A percentile compares a stretch with the other conserved stretches of the same genome.
These are phyloP conservation scores for Cyamopsis tetragonoloba DNA, from an alignment of 306 rosid genomes.

Conservation along the genomic window DNA sequence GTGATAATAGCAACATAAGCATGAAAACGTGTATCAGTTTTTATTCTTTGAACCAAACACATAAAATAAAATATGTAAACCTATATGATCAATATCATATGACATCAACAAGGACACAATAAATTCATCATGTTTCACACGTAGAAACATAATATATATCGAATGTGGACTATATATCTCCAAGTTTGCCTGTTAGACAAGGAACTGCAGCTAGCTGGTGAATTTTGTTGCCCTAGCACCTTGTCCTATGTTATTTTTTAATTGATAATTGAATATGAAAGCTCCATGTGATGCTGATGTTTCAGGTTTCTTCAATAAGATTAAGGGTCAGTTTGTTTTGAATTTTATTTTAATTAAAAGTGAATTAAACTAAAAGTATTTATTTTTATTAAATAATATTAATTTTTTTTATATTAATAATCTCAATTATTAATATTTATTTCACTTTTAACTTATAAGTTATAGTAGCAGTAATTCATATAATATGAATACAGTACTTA, in stretches of 20 bases:
- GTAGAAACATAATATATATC: not conserved
- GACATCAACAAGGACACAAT: not conserved
- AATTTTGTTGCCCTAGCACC: not conserved
- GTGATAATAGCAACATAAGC: too few species aligned
- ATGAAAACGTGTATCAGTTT: too few species aligned
- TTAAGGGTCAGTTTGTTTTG: too few species aligned
- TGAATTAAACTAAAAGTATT: too few species aligned
- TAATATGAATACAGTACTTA: too few species aligned
- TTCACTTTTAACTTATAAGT: too few species aligned
- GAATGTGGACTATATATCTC: not conserved
- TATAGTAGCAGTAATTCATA: too few species aligned
- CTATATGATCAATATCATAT: not conserved
- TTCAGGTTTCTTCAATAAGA: constrained; percentile 6
- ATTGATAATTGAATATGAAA: not conserved
- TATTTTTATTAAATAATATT: too few species aligned
- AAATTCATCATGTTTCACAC: constrained; percentile 14
- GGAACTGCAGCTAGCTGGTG: constrained; percentile 10
- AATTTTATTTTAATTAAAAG: too few species aligned
- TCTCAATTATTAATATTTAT: too few species aligned
- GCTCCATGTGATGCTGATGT: not conserved
- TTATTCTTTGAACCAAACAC: too few species aligned
- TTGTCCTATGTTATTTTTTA: not conserved
- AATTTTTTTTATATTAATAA: too few species aligned
- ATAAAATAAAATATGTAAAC: not conserved
- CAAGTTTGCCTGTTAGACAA: not conserved